Percentiles rank a stretch among this genome's conserved stretches.
Conservation (phyloP, 495 filamentous ascomycete species). For the Halenospora varia region DNA sequence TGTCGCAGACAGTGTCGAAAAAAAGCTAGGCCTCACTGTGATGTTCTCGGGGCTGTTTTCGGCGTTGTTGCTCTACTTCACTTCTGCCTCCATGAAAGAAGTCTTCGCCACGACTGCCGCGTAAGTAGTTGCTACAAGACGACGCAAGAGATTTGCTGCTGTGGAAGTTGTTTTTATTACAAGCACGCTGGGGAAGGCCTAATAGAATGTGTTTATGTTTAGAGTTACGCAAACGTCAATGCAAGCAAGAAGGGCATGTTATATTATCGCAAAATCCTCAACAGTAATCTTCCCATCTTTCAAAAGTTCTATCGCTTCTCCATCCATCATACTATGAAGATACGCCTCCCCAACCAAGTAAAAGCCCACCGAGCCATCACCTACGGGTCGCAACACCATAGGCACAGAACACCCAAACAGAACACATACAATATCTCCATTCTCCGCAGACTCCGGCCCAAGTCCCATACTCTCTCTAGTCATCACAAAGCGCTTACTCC, state of each 20-base stretch:
- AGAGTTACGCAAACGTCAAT: not conserved
- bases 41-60: too few species aligned
- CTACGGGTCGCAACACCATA: not conserved
- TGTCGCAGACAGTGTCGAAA: too few species aligned
- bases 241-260: not conserved
- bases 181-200: too few species aligned
- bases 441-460: not conserved
- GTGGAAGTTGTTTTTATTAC: too few species aligned
- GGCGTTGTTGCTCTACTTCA: too few species aligned
- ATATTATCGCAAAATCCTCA: not conserved
- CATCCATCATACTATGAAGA: conserved; percentile 7
- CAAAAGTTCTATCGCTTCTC: not conserved
- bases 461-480: not conserved
- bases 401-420: conserved; percentile 1
- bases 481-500: not conserved
- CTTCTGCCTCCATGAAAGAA: too few species aligned
- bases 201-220: too few species aligned
- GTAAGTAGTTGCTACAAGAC: too few species aligned
- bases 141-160: too few species aligned
- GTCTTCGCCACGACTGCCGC: too few species aligned
- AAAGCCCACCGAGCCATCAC: not conserved
- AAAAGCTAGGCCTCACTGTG: too few species aligned
- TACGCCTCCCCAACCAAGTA: conserved; percentile 3
- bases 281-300: not conserved
- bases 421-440: not conserved